phyloP scores from a whole-genome alignment of 257 asterid species.

The Solanum ossicruentum region DNA sequence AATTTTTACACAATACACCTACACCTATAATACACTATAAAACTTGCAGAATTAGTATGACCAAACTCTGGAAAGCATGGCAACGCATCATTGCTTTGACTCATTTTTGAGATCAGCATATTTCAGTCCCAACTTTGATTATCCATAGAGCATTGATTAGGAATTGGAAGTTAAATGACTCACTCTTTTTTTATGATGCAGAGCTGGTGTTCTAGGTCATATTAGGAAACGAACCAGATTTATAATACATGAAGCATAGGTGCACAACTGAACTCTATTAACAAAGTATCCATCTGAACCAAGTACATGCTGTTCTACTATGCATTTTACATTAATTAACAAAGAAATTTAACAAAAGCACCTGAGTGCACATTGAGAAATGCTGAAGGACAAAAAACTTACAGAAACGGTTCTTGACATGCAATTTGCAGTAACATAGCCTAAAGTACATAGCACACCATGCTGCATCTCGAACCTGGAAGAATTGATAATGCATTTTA shows the following conservation, averaged over 20 bases:
- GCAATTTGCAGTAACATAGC: constrained; percentile 84
- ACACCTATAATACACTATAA: neutral
- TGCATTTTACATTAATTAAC: neutral
- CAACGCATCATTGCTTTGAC: neutral
- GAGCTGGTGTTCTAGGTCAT: neutral
- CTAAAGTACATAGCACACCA: constrained; percentile 70
- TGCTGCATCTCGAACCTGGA: constrained; percentile 82
- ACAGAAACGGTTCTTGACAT: constrained; percentile 55
- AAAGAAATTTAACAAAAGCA: neutral
- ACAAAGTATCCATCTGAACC: neutral
- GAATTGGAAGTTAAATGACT: neutral
- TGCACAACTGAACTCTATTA: neutral
- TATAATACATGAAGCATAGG: neutral
- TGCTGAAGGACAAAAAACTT: constrained; percentile 22
- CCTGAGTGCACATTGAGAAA: neutral
- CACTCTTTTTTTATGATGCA: neutral
- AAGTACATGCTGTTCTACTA: neutral
- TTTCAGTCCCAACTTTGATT: neutral
- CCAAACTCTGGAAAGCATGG: neutral
- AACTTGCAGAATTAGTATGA: neutral
- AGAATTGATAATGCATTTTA: constrained; percentile 5
- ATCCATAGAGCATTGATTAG: neutral
- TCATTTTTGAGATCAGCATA: neutral
- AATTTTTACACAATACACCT: neutral
- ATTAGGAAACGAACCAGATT: neutral